Conservation (phyloP, 768 basidiomycete genomes). For the Calocera cornea region DNA sequence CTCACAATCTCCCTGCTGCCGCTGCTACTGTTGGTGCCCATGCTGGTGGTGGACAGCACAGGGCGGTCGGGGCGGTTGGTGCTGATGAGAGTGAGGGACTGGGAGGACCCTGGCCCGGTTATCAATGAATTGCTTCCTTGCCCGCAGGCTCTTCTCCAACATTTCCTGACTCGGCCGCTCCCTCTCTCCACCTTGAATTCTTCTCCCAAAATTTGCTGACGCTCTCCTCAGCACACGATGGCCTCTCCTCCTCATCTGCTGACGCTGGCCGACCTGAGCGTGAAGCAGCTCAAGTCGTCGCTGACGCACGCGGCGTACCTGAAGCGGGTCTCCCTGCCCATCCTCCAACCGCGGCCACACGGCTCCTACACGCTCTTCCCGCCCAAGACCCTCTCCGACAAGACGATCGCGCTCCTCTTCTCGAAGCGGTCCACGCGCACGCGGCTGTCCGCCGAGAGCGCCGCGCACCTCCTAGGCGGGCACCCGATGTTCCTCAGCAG, state of each 20-base stretch:
- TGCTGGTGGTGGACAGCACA: too few relatives aligned
- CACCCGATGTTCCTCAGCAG: conserved; percentile 77
- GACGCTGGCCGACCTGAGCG: conserved; percentile 77
- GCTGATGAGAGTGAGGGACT: too few relatives aligned
- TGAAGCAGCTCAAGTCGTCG: conserved; percentile 54
- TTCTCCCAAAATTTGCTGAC: background rate
- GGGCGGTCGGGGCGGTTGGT: too few relatives aligned
- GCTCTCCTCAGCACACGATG: conserved; percentile 4
- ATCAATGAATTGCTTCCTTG: background rate
- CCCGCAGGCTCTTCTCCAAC: background rate
- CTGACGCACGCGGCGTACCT: conserved; percentile 50
- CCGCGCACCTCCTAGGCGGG: conserved; percentile 66
- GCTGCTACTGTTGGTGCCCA: too few relatives aligned
- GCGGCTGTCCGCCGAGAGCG: conserved; percentile 75
- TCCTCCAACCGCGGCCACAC: conserved; percentile 8
- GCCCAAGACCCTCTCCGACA: conserved; percentile 62
- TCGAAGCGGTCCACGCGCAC: conserved; percentile 90
- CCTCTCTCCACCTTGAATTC: background rate
- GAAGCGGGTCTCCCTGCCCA: conserved; percentile 45
- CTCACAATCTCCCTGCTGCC: too few relatives aligned
- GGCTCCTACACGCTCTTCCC: conserved; percentile 29
- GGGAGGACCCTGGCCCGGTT: too few relatives aligned
- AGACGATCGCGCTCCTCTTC: conserved; percentile 81
- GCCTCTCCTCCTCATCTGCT: conserved; percentile 51
- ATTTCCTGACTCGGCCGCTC: conserved; percentile 4